Evolutionary conservation across 2,329 filamentous ascomycete species (phyloP), one percentile per base, ranked within the genome.

Genomic region (Chaetomium globosum): DNA sequence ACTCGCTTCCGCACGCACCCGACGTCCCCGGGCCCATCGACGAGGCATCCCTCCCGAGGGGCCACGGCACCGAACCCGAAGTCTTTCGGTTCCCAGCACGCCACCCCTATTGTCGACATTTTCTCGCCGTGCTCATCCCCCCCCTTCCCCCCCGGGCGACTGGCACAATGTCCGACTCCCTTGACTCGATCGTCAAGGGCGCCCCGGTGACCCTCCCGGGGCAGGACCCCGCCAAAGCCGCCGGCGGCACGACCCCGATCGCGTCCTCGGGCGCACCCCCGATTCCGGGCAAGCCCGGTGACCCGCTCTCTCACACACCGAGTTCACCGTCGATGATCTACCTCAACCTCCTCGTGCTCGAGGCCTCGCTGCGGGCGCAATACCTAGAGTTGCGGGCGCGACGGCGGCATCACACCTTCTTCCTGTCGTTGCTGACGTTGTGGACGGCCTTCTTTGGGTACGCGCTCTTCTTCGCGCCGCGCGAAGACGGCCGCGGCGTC

Each of bases 281-380:
- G 16, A 36, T 13, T n/a, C 48, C 59, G 21, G 73, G 72, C 71
- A 83, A 82, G 72, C 77, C 81, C 31, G 79, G 80, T 74, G 92
- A 96, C 75, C 92, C 92, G 31, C 85, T 94, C 68, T 89, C 88
- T 72, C 87, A 89, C 67, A 87, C 94, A 19, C 93, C 93, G n/a
- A 94, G 91, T 74, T 92, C 92, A 19, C 93, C 93, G 54, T 92
- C 92, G 62, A 95, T 97, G 82, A 97, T 99, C 75, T 99, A 99
- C 80, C 88, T 99, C 73, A 99, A 99, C 78, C 89, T 99, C 28
- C 86, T 99, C 65, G 96, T 99, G 73, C 91, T 99, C 77, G 95
- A 99, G 77, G 93, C 92, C 57, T 97, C 93, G 5, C 83, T 99
- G 43, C 92, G 95, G 70, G 89, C 92, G 28, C 95, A 99, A 74